Conservation (phyloP, 2,329 filamentous ascomycete genomes). For the Pseudocercospora macadamiae region DNA sequence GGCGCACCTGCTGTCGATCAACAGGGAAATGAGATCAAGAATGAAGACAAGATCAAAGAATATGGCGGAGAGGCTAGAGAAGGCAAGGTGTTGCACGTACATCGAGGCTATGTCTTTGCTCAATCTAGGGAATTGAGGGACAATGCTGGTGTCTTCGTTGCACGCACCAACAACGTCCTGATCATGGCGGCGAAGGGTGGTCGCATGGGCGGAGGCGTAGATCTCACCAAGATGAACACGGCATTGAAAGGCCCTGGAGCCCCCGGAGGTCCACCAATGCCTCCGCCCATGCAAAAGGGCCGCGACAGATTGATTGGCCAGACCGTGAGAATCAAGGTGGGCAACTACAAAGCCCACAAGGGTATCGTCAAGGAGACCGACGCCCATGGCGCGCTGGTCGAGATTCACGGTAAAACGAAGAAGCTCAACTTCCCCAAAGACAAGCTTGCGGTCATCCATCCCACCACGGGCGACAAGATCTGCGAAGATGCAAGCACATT, state of each 20-base stretch:
- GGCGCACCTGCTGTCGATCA: constrained; percentile 84
- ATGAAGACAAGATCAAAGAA: constrained; percentile 92
- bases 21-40: constrained; percentile 87
- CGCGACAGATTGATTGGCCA: constrained; percentile 86
- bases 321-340: constrained; percentile 85
- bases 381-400: constrained; percentile 81
- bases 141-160: constrained; percentile 88
- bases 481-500: constrained; percentile 57
- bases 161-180: constrained; percentile 79
- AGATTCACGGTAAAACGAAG: constrained; percentile 93
- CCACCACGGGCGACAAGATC: constrained; percentile 74
- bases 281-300: constrained; percentile 73
- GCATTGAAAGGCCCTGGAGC: constrained; percentile 67
- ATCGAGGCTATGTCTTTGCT: constrained; percentile 88
- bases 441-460: constrained; percentile 81
- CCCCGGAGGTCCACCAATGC: constrained; percentile 58
- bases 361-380: constrained; percentile 96
- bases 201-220: constrained; percentile 66
- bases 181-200: constrained; percentile 95
- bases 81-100: constrained; percentile 90
- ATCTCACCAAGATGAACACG: constrained; percentile 90
- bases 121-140: constrained; percentile 83
- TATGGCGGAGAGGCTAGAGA: constrained; percentile 80
- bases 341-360: constrained; percentile 87
- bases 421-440: constrained; percentile 82